A percentile compares a stretch with the other conserved stretches of the same genome.
phyloP scores from a whole-genome alignment of 2,329 filamentous ascomycete genomes.

The Beauveria varroae region DNA sequence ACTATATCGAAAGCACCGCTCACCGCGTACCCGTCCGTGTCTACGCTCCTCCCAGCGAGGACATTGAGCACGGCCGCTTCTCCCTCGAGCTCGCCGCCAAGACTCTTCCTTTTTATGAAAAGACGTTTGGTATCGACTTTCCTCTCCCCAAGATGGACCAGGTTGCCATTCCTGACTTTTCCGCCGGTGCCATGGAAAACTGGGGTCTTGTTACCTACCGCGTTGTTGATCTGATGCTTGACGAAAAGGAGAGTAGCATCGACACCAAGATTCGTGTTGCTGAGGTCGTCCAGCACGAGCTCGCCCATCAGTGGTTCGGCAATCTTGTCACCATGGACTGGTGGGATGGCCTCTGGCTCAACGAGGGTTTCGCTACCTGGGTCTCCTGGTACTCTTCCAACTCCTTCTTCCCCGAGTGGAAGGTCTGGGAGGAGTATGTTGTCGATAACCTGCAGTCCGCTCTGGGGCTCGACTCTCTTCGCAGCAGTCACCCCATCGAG shows the following conservation, averaged over 20 bases:
- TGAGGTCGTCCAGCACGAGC: conserved; percentile 92
- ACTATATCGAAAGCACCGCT: conserved; percentile 83
- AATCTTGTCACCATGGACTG: conserved; percentile 98
- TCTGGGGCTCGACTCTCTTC: conserved; percentile 77
- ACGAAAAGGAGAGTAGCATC: conserved; percentile 85
- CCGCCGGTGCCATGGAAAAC: conserved; percentile 95
- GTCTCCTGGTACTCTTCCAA: conserved; percentile 70
- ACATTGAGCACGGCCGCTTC: conserved; percentile 87
- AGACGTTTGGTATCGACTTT: conserved; percentile 82
- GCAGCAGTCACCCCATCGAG: conserved; percentile 94
- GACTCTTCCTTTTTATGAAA: conserved; percentile 91
- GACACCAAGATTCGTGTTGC: conserved; percentile 87
- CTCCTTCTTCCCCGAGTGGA: conserved; percentile 94
- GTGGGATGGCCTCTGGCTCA: conserved; percentile 96
- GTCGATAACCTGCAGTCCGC: conserved; percentile 87
- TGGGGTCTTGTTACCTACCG: conserved; percentile 96
- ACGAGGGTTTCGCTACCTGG: conserved; percentile 72
- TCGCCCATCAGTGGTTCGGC: conserved; percentile 97
- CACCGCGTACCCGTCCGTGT: conserved; percentile 91
- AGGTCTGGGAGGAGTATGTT: conserved; percentile 94
- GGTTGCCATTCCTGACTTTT: conserved; percentile 93
- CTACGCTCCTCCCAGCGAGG: conserved; percentile 83
- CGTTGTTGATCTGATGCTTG: conserved; percentile 72
- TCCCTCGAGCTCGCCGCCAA: conserved; percentile 82
- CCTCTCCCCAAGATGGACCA: conserved; percentile 43